Base-by-base conservation (phyloP, 2,329 filamentous ascomycete species). In the Aspergillus tubingensis region DNA sequence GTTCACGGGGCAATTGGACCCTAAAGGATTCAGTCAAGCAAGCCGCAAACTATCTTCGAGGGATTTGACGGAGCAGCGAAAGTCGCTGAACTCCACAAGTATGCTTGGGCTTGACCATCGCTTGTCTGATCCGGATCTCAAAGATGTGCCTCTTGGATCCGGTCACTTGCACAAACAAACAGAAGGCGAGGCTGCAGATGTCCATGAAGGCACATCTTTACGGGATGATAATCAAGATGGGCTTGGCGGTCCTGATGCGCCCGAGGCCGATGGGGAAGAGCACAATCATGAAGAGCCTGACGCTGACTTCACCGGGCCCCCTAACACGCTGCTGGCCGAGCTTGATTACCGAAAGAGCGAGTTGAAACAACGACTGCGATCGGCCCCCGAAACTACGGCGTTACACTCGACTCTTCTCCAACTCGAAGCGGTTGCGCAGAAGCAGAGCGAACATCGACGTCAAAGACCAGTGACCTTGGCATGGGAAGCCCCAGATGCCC, bases 311-410 rank as follows among this genome's bases (percentile, higher is more conserved):
- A 83, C 88, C 56, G 91, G 91, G 0, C 85, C 88, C 3, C 95
- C 95, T 0, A 96, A 92, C 1, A 99, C 95, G 0, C 83, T 99
- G 0, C 85, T 99, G 23, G 95, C 95, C 0, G 95, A 99, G 74
- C 81, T 99, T 7, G 92, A 97, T 73, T 80, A 96, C 65, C 89
- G 95, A 54, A 98, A 99, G 74, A 88, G 91, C 61, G 91, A 96
- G 68, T 89, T 96, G 69, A 93, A 91, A 75, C 82, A 88, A 63
- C 88, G 95, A 38, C 95, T 89, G 30, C 85, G 88, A 21, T 89
- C 89, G 13, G 83, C 88, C 21, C 82, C 85, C 32, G 86, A 82
- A 67, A 88, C 90, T 19, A 88, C 89, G 57, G 93, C 92, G n/a
- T 88, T 96, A 83, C 91, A 95, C 65, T 91, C 91, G 13, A 99